Evolutionary conservation across 257 asterid species (phyloP), one percentile per base, ranked within the genome.

Genomic region (Plantago major): DNA sequence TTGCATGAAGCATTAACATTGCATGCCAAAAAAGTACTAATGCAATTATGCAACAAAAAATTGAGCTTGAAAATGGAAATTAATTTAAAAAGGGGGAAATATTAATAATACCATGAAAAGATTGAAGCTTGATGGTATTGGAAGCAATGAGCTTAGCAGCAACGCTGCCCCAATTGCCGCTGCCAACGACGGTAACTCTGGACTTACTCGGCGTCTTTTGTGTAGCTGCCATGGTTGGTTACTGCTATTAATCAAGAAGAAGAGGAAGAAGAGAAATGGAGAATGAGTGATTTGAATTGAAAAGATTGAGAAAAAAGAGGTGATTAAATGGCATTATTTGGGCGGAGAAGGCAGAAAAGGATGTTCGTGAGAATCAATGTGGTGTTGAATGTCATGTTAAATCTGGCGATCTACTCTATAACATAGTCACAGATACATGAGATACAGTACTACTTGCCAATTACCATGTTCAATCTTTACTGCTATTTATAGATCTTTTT

Each of bases 111-210:
- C 95, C 95, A 65, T 89, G 94, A 63, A 89, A 86, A n/a, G 86
- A 73, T 54, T 48, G 11, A 16, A 78, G 79, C 48, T 74, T 81
- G 57, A 81, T 77, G 26, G 95, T 72, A 72, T 86, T 86, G 72
- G 88, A 82, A 10, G 94, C 97, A 72, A 86, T 86, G 79, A 89
- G 97, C 74, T 84, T 89, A 67, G 95, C 78, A 12, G 97, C 94
- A 42, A 89, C 97, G 77, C 95, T 86, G 3, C 95, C 97, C 97
- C 97, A 89, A 61, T 89, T 89, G 52, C 97, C 97, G 46, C 95
- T 86, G 43, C 95, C 97, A 37, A 89, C 89, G 42, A 89, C 86
- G 38, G 97, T 77, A 72, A 89, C 94, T 70, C 73, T 81, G 0
- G 83, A 86, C 72, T 72, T 82, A 22, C 14, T 33, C 33, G 73